Evolutionary conservation across 106 monocot genomes (phyloP).

Genomic region (Phalaenopsis equestris): DNA sequence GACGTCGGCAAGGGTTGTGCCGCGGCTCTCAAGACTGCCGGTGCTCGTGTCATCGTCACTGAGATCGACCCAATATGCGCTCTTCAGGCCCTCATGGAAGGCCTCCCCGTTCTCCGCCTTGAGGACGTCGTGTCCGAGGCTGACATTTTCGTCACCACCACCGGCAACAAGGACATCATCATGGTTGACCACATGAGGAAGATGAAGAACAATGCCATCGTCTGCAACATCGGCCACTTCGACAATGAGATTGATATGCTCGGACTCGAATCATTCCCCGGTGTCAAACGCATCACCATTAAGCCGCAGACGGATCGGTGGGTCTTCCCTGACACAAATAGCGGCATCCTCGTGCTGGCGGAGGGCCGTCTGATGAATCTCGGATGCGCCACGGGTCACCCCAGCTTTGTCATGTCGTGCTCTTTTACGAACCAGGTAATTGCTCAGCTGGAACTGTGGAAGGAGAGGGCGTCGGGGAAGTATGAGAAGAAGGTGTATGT

Average conservation of each 20-base stretch:
- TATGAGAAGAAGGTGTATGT: constrained; percentile 71
- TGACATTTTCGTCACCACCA: constrained; percentile 37
- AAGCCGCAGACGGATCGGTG: constrained; percentile 22
- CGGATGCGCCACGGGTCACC: constrained; percentile 19
- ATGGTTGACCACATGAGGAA: constrained; percentile 90
- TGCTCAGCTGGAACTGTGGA: constrained; percentile 44
- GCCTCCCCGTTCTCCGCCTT: constrained; percentile 17
- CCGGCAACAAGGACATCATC: constrained; percentile 97
- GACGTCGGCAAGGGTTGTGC: constrained; percentile 42
- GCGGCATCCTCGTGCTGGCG: constrained; percentile 19
- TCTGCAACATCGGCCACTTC: constrained; percentile 30
- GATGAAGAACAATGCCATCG: constrained; percentile 99
- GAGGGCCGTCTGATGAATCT: constrained; percentile 30
- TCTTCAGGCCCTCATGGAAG: constrained; percentile 38
- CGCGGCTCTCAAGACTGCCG: constrained; percentile 24
- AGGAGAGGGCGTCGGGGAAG: constrained; percentile 43
- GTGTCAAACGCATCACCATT: constrained; percentile 20
- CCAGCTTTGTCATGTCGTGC: constrained; percentile 34
- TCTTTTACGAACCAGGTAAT: constrained; percentile 24
- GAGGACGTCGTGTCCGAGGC: constrained; percentile 29
- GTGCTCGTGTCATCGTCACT: constrained; percentile 29
- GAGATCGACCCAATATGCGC: constrained; percentile 42
- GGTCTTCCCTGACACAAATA: constrained; percentile 17
- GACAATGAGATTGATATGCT: constrained; percentile 77
- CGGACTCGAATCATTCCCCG: constrained; percentile 74